Evolutionary conservation across 2,329 filamentous ascomycete genomes (phyloP), one percentile per base, ranked within the genome.

Genomic region (Claviceps capensis): DNA sequence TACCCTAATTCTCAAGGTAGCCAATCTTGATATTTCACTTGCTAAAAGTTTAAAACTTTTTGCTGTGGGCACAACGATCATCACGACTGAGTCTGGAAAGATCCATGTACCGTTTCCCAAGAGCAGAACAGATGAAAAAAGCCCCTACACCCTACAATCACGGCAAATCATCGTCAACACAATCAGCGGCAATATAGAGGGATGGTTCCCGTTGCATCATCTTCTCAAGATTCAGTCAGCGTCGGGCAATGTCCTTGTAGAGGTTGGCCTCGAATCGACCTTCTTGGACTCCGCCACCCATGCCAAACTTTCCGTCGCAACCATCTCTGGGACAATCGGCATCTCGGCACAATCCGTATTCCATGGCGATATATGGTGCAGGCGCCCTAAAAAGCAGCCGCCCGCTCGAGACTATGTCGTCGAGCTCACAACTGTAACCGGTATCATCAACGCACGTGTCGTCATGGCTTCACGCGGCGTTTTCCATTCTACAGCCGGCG

Each of bases 131-230:
- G 30, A 34, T 34, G 30, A 34, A 34, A 34, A 34, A 34, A 34
- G 30, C 30, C 30, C 68, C 1, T 77, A 73, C 60, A 55, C 57
- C 6, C 62, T 79, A 46, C 62, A 69, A 52, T 71, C 72, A 0
- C 68, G 72, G 36, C 58, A 67, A 48, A 69, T 75, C 51, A 59
- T 65, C 34, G 65, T 74, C 14, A 56, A 60, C 30, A 34, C 30
- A 9, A 34, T 9, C 30, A 34, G 30, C 30, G 30, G 30, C 30
- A 4, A 34, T 4, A 34, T 34, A 11, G 30, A 34, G 30, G 30
- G 30, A 34, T 69, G 67, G 60, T 79, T 73, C 65, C 73, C 76
- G 0, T 64, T 79, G 1, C 74, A 72, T 59, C 73, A 78, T 57
- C 61, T 69, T 30, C 67, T 80, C 13, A 63, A 65, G 36, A 54